phyloP scores from a whole-genome alignment of 2,329 filamentous ascomycete species.

The Elsinoe arachidis region DNA sequence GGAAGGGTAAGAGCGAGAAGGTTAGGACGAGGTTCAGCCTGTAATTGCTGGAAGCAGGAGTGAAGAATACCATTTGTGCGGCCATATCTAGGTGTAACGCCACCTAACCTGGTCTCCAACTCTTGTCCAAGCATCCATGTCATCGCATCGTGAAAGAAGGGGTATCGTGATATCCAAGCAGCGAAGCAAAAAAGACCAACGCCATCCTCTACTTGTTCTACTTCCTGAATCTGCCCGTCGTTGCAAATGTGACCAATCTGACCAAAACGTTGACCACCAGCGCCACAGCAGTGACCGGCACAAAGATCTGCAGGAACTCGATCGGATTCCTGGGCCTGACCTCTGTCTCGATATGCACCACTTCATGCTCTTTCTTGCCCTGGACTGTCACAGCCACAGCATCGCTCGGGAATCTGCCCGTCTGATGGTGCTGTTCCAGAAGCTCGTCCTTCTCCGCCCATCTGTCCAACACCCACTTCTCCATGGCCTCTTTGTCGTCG shows the following conservation, averaged over 20 bases:
- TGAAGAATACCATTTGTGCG: neutral
- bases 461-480: slow-evolving; percentile 69
- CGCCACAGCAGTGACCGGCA: slow-evolving; percentile 30
- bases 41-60: slow-evolving; percentile 32
- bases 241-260: slow-evolving; percentile 24
- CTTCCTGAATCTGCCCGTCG: slow-evolving; percentile 9
- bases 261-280: slow-evolving; percentile 29
- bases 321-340: slow-evolving; percentile 31
- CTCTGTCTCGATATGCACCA: slow-evolving; percentile 40
- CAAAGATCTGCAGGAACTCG: slow-evolving; percentile 38
- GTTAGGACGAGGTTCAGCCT: slow-evolving; percentile 87
- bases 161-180: slow-evolving; percentile 6
- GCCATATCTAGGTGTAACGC: neutral
- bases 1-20: slow-evolving; percentile 95
- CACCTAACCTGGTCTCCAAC: neutral
- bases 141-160: slow-evolving; percentile 7
- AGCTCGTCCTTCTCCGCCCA: slow-evolving; percentile 90
- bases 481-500: slow-evolving; percentile 62
- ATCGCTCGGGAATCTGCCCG: slow-evolving; percentile 74
- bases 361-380: slow-evolving; percentile 28
- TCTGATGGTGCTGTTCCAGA: slow-evolving; percentile 64
- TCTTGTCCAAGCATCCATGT: neutral
- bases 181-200: neutral
- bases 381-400: slow-evolving; percentile 30
- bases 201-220: neutral